Evolutionary conservation across 768 basidiomycete species (phyloP).

Genomic region (Atractiella rhizophila): DNA sequence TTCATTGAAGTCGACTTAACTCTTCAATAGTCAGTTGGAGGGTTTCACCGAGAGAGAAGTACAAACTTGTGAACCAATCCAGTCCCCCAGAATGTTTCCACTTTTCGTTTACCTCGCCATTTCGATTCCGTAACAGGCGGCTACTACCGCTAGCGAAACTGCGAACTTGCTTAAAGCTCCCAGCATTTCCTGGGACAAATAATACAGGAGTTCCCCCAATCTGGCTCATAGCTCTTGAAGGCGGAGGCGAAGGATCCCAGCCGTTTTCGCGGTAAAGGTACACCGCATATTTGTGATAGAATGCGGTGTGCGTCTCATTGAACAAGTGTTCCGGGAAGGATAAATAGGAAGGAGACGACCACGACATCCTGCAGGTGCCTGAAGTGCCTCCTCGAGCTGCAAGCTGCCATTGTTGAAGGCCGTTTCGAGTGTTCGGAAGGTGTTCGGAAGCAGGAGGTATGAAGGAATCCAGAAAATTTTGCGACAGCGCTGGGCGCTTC

Average conservation of each 20-base stretch:
- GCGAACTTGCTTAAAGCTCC: constrained; percentile 74
- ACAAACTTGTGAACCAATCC: constrained; percentile 64
- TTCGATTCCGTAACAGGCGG: constrained; percentile 51
- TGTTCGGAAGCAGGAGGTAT: no score
- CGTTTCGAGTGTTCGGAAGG: no score
- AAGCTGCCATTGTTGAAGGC: no score
- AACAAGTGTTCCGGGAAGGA: no score
- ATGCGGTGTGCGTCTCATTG: constrained; percentile 40
- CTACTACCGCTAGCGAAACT: constrained; percentile 81
- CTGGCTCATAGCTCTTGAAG: constrained; percentile 6
- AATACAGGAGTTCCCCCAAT: constrained; percentile 51
- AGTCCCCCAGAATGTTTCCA: constrained; percentile 24
- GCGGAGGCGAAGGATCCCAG: constrained; percentile 32
- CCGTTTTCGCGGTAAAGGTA: constrained; percentile 73
- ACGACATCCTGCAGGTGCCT: no score
- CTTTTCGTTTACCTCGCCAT: constrained; percentile 24
- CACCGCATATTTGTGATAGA: constrained; percentile 53
- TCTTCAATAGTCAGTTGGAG: not conserved
- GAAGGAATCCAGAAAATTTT: no score
- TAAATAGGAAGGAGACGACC: no score
- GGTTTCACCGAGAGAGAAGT: not conserved
- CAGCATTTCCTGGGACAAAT: constrained; percentile 93
- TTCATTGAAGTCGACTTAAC: constrained; percentile 76
- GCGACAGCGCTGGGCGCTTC: no score
- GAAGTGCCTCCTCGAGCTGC: no score